Evolutionary conservation across 139 green algal genomes (phyloP).

Genomic region (Chlorella sp.): DNA sequence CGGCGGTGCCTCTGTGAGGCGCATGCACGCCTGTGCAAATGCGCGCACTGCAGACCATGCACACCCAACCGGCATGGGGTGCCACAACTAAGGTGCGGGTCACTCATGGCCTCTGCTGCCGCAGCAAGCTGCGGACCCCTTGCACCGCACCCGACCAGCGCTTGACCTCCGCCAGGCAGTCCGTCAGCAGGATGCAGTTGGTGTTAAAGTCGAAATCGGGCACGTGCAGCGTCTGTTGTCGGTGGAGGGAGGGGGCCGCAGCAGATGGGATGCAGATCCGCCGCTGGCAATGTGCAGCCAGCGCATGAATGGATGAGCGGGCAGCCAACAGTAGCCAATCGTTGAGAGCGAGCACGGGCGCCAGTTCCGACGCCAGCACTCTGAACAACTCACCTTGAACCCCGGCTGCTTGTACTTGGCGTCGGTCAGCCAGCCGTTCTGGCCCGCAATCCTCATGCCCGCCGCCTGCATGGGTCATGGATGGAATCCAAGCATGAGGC

Average conservation of each 20-base stretch:
- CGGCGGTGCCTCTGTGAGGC: no score
- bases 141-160: slow-evolving; percentile 11
- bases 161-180: slow-evolving; percentile 41
- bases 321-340: no score
- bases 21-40: background rate
- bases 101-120: background rate
- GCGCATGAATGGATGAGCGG: no score
- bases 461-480: slow-evolving; percentile 7
- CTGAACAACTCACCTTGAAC: slow-evolving; percentile 26
- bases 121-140: background rate
- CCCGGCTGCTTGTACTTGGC: slow-evolving; percentile 25
- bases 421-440: slow-evolving; percentile 25
- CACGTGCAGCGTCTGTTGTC: slow-evolving; percentile 53
- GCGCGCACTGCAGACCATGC: no score
- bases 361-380: no score
- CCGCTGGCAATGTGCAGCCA: no score
- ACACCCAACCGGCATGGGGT: no score
- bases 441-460: slow-evolving; percentile 30
- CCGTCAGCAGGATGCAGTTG: slow-evolving; percentile 33
- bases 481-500: no score
- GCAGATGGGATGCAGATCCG: no score
- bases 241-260: no score
- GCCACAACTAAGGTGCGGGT: background rate
- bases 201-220: slow-evolving; percentile 53
- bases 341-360: no score